Evolutionary conservation across 192 early-diverging fungal species (phyloP).

Genomic region (Rhizophagus prolifer): DNA sequence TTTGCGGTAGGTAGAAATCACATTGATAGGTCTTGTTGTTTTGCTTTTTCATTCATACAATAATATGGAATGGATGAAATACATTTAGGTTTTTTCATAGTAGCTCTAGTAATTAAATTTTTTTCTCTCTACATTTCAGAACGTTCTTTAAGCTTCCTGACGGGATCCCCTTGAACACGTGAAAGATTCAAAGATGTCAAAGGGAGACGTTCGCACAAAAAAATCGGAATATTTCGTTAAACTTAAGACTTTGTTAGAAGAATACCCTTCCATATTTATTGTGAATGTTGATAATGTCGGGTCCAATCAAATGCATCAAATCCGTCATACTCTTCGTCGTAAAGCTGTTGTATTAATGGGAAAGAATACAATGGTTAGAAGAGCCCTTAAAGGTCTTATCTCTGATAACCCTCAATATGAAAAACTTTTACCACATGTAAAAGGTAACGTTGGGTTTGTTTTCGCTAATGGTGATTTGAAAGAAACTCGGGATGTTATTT

Average conservation of each 20-base stretch:
- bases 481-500: conserved; percentile 86
- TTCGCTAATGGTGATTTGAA: conserved; percentile 99
- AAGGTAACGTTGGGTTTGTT: conserved; percentile 98
- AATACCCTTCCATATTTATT: conserved; percentile 97
- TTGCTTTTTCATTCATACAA: no score
- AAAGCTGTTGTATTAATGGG: conserved; percentile 96
- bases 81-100: no score
- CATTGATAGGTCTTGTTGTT: no score
- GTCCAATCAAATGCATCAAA: conserved; percentile 99
- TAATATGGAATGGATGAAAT: no score
- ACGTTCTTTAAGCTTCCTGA: conserved; percentile 30
- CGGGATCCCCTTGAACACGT: conserved; percentile 65
- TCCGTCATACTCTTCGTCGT: conserved; percentile 88
- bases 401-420: conserved; percentile 82
- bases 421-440: conserved; percentile 79
- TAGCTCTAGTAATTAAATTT: no score
- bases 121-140: neutral
- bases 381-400: conserved; percentile 64
- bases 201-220: conserved; percentile 89
- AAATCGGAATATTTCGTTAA: conserved; percentile 96
- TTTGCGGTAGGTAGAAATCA: no score
- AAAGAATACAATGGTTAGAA: conserved; percentile 99
- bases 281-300: conserved; percentile 99
- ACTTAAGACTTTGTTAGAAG: conserved; percentile 84
- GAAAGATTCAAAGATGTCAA: conserved; percentile 81